Base-by-base conservation (phyloP, 1,284 basidiomycete species). In the Cryptococcus sp. region DNA sequence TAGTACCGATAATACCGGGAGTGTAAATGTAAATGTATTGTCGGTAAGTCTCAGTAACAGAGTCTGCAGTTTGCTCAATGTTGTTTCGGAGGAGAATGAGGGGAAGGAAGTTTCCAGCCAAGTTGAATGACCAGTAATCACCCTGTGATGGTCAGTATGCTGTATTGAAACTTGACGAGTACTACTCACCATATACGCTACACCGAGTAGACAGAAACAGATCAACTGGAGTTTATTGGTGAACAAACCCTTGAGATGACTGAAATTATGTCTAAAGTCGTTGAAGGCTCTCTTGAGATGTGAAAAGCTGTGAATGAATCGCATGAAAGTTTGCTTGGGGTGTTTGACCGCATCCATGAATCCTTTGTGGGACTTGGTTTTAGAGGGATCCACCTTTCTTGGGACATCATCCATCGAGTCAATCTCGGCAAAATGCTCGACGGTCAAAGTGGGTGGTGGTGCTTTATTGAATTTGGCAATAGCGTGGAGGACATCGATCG, bases 381-480 rank as follows among this genome's bases (percentile, higher is more conserved):
- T 49, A 14, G 53, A 36, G n/a, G 30, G n/a, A 14, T 13, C n/a
- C 11, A 38, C 15, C 14, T 31, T 14, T 14, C 11, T 15, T 14
- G n/a, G n/a, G n/a, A 46, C 56, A 13, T 45, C 42, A 13, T 58
- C 58, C 14, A 59, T 49, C 23, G 50, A 37, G 38, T 77, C 76
- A 41, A 78, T 67, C 47, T 71, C 70, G 4, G 56, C 53, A 56
- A 79, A 78, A 55, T 78, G 71, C 5, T 70, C 71, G 23, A 77
- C 60, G 1, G 70, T 73, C 36, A 79, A 67, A 4, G 64, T 63
- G 5, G 75, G 76, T 13, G 70, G 49, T n/a, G 71, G 60, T 13
- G 63, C 61, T 43, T 57, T 59, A 68, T 94, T 91, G 74, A 84
- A 87, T 35, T 74, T 73, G 2, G 89, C 89, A 15, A 91, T 81